These are phyloP conservation scores for Tylopilus sp. DNA, from an alignment of 1,284 basidiomycete species.

Conservation along the genomic window DNA sequence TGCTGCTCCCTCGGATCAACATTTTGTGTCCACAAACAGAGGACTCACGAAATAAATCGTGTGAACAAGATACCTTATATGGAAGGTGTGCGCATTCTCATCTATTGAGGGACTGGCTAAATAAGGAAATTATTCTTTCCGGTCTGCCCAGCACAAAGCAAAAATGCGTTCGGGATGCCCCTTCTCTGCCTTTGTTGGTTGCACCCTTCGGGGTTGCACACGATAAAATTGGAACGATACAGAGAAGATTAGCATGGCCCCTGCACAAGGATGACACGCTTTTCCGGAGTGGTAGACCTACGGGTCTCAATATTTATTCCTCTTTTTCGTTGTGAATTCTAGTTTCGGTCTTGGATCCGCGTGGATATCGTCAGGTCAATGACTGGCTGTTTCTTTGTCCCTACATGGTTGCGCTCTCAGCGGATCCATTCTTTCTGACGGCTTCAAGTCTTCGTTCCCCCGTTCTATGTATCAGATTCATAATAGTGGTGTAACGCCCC, in stretches of 20 bases:
- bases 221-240: constrained; percentile 37
- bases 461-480: no score
- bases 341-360: no score
- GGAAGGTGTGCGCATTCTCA: neutral
- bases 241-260: constrained; percentile 35
- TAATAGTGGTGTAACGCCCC: no score
- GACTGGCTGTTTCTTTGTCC: no score
- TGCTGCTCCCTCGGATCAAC: no score
- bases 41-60: no score
- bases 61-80: neutral
- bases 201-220: constrained; percentile 37
- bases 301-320: constrained; percentile 35
- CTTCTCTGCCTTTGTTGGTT: neutral
- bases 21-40: no score
- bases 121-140: neutral
- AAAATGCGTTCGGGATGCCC: constrained; percentile 9
- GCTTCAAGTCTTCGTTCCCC: no score
- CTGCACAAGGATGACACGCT: constrained; percentile 35
- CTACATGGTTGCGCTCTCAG: no score
- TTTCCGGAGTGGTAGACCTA: constrained; percentile 35
- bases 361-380: no score
- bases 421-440: no score
- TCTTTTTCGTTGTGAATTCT: constrained; percentile 8
- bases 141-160: constrained; percentile 21
- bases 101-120: neutral